These are phyloP conservation scores for Macrophomina phaseolina DNA, from an alignment of 2,329 filamentous ascomycete species.

Conservation along the genomic window DNA sequence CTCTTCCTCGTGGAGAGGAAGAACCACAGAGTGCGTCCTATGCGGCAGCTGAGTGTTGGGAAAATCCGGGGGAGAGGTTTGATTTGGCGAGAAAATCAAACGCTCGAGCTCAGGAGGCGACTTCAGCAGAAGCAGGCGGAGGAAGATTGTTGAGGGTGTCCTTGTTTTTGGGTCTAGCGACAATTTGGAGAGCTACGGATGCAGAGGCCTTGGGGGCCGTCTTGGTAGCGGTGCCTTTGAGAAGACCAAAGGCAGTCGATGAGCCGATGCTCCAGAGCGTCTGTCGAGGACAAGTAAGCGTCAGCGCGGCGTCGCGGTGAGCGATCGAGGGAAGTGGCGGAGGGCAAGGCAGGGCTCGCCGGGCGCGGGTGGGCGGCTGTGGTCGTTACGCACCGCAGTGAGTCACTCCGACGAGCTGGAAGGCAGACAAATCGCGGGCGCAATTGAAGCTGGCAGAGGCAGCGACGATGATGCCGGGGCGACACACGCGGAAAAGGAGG, in stretches of 20 bases:
- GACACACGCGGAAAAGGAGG: background rate
- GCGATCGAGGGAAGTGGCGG: slow-evolving; percentile 17
- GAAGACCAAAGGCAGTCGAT: slow-evolving; percentile 44
- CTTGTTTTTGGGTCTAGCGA: slow-evolving; percentile 50
- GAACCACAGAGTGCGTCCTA: slow-evolving; percentile 97
- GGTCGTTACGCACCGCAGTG: slow-evolving; percentile 22
- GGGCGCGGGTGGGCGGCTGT: background rate
- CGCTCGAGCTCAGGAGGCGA: slow-evolving; percentile 46
- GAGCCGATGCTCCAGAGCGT: slow-evolving; percentile 8
- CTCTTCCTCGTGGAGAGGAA: slow-evolving; percentile 99
- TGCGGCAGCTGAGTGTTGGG: slow-evolving; percentile 93
- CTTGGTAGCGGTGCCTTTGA: slow-evolving; percentile 50
- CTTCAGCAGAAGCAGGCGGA: slow-evolving; percentile 47
- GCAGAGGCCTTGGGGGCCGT: slow-evolving; percentile 53
- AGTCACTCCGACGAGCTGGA: slow-evolving; percentile 25
- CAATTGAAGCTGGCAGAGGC: slow-evolving; percentile 11
- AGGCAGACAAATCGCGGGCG: background rate
- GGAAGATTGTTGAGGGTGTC: slow-evolving; percentile 59
- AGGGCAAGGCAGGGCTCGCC: background rate
- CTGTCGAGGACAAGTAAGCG: slow-evolving; percentile 10
- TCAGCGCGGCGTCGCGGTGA: slow-evolving; percentile 12
- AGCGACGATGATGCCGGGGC: background rate
- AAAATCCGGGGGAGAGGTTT: slow-evolving; percentile 59
- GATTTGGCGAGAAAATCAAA: slow-evolving; percentile 50
- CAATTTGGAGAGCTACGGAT: slow-evolving; percentile 54